Evolutionary conservation across 2,329 filamentous ascomycete species (phyloP).

Genomic region (Epichloe baconii): DNA sequence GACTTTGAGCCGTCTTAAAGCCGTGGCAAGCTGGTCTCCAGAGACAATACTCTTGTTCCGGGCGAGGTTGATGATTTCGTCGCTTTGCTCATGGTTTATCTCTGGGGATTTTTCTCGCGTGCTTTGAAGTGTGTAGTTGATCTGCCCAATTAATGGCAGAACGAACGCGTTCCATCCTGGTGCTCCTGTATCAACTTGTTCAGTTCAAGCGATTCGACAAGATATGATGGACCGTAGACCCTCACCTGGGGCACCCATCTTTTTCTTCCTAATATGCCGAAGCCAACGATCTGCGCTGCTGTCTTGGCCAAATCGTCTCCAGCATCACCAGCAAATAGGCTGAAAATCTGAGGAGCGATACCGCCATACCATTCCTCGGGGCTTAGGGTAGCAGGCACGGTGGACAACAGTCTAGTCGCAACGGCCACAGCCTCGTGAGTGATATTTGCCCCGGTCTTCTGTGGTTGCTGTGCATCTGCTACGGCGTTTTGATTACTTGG

Average conservation of each 20-base stretch:
- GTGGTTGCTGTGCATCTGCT: slow-evolving; percentile 28
- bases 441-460: slow-evolving; percentile 48
- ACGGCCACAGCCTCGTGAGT: slow-evolving; percentile 55
- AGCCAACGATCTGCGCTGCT: slow-evolving; percentile 28
- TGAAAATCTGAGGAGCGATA: slow-evolving; percentile 47
- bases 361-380: slow-evolving; percentile 46
- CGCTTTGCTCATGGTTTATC: slow-evolving; percentile 12
- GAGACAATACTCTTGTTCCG: slow-evolving; percentile 31
- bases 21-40: slow-evolving; percentile 31
- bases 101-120: background rate
- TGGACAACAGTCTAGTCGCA: slow-evolving; percentile 47
- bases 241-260: slow-evolving; percentile 48
- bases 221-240: background rate
- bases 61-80: slow-evolving; percentile 33
- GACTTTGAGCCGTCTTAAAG: slow-evolving; percentile 41
- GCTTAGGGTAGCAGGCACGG: slow-evolving; percentile 40
- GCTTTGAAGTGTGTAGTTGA: slow-evolving; percentile 30
- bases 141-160: slow-evolving; percentile 38
- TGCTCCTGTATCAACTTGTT: slow-evolving; percentile 23
- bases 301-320: slow-evolving; percentile 23
- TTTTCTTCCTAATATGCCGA: slow-evolving; percentile 52
- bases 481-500: slow-evolving; percentile 33
- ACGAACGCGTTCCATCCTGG: slow-evolving; percentile 52
- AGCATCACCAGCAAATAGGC: slow-evolving; percentile 43
- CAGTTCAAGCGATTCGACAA: background rate